These are phyloP conservation scores for Gonapodya prolifera DNA, from an alignment of 192 early-diverging fungal genomes.

Conservation along the genomic window DNA sequence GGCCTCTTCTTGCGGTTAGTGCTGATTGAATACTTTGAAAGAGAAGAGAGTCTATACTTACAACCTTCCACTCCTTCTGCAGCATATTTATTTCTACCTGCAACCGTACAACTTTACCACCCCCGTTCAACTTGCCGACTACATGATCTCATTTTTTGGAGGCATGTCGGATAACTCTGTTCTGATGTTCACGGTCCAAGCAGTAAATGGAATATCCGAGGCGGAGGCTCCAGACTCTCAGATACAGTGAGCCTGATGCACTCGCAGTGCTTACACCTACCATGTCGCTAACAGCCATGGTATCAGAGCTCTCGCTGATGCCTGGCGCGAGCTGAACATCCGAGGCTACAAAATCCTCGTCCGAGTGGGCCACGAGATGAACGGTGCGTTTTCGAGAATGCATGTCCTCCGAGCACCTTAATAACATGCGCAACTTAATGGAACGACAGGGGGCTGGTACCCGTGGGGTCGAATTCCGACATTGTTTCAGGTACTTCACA, in stretches of 20 bases:
- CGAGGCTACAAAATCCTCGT: neutral
- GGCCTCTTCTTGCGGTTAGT: too few relatives aligned
- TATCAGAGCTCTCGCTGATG: neutral
- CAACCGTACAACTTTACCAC: neutral
- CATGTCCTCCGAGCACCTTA: neutral
- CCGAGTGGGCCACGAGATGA: constrained; percentile 1
- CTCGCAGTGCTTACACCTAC: too few relatives aligned
- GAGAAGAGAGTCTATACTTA: too few relatives aligned
- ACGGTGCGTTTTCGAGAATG: neutral
- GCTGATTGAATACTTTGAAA: too few relatives aligned
- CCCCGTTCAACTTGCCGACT: neutral
- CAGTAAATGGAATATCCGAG: neutral
- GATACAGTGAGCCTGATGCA: too few relatives aligned
- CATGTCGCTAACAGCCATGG: too few relatives aligned
- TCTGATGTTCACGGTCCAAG: neutral
- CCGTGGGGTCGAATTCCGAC: neutral
- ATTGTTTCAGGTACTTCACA: neutral
- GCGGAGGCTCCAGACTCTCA: neutral
- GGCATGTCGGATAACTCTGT: neutral
- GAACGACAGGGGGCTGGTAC: neutral
- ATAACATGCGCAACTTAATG: neutral
- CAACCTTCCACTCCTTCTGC: too few relatives aligned
- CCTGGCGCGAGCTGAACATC: neutral
- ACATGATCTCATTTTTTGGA: neutral
- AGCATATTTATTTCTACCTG: neutral